A percentile compares a stretch with the other conserved stretches of the same genome.
These are phyloP conservation scores for Rhododendron griersonianum DNA, from an alignment of 148 eudicot genomes.

Conservation along the genomic window DNA sequence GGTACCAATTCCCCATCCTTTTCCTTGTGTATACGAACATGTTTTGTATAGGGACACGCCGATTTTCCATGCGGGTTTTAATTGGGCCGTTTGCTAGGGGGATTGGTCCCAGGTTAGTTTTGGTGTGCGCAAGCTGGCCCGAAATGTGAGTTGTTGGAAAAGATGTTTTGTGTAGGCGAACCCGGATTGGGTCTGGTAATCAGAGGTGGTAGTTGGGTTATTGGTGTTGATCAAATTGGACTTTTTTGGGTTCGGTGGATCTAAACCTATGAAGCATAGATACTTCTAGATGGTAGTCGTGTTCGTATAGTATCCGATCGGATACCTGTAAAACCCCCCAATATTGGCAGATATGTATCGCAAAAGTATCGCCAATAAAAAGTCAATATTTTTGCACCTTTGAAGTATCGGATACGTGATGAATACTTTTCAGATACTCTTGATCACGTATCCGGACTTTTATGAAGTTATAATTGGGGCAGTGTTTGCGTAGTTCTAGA, in stretches of 20 bases:
- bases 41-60: not conserved
- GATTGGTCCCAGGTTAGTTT: not conserved
- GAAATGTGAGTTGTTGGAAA: not conserved
- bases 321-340: too few relatives aligned
- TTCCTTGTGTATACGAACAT: not conserved
- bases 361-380: too few relatives aligned
- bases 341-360: too few relatives aligned
- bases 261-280: not conserved
- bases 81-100: not conserved
- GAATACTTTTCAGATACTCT: too few relatives aligned
- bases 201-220: not conserved
- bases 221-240: not conserved
- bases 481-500: too few relatives aligned
- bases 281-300: too few relatives aligned
- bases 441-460: too few relatives aligned
- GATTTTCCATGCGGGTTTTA: too few relatives aligned
- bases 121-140: not conserved
- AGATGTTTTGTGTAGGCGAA: not conserved
- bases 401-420: too few relatives aligned
- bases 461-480: too few relatives aligned
- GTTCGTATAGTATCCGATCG: too few relatives aligned
- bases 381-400: too few relatives aligned
- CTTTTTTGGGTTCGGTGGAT: not conserved
- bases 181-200: not conserved
- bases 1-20: slow-evolving; percentile 28